phyloP scores from a whole-genome alignment of 352 stramenopile species.

The Albugo candida region DNA sequence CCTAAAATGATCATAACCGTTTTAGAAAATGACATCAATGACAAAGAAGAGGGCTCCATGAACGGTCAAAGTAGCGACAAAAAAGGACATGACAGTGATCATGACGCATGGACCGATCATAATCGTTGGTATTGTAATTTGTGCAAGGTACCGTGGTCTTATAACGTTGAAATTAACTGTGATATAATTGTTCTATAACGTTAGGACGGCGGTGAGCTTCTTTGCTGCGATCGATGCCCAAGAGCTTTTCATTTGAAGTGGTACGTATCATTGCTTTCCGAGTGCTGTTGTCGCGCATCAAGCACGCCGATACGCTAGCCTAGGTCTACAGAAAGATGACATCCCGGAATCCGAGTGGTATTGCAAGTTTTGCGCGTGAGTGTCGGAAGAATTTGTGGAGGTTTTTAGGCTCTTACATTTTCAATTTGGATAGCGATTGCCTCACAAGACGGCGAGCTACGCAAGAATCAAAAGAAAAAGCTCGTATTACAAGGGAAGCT shows the following conservation, averaged over 20 bases:
- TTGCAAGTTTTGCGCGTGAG: constrained; percentile 75
- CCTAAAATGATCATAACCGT: no score
- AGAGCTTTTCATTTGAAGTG: constrained; percentile 85
- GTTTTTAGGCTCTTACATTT: background rate
- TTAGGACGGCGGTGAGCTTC: constrained; percentile 55
- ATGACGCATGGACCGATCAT: constrained; percentile 67
- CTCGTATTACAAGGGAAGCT: constrained; percentile 51
- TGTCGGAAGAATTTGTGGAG: constrained; percentile 4
- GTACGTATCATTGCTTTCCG: constrained; percentile 8
- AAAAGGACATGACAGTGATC: constrained; percentile 6
- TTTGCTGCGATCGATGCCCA: constrained; percentile 85
- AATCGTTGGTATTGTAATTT: constrained; percentile 84
- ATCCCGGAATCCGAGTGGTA: constrained; percentile 75
- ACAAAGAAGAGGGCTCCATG: no score
- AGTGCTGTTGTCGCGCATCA: background rate
- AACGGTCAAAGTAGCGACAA: no score
- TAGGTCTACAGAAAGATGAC: constrained; percentile 52
- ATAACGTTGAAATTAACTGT: background rate
- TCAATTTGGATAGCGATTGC: constrained; percentile 23
- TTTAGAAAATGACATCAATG: no score
- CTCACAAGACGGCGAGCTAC: constrained; percentile 59
- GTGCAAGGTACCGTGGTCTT: constrained; percentile 26
- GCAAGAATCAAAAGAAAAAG: constrained; percentile 57
- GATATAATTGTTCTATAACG: background rate
- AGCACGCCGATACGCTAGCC: constrained; percentile 12